Base-by-base conservation (phyloP, 192 early-diverging fungal species). In the Gigaspora rosea region DNA sequence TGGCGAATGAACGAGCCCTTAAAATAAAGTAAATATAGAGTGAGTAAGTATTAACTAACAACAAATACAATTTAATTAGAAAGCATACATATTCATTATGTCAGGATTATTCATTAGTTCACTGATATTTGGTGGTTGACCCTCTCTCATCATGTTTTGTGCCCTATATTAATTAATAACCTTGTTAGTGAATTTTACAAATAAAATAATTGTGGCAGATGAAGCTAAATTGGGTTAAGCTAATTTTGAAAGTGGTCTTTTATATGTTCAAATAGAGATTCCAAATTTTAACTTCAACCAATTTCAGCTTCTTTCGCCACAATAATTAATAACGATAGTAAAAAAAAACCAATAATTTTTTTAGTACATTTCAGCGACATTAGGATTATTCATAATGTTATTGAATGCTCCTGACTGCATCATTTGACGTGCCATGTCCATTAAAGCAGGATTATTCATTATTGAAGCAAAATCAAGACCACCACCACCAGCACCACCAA, bases 361-460 rank as follows among this genome's bases (percentile, higher is more conserved):
- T 27, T 57, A 81, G 81, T 82, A 89, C 94, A 98, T 94, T 77
- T 92, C 88, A 52, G 92, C 87, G 71, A 97, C 82, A 11, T 91
- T 91, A 10, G 96, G 97, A 87, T 98, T 98, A 83, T 89, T 93
- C 92, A 96, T 91, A 83, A 98, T 88, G 13, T 88, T 80, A 77
- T 91, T 88, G 64, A 94, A 83, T n/a, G 91, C 93, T 71, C 91
- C 92, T 35, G 92, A 92, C 51, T 90, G 88, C 92, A 95, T 92
- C 90, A 98, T 94, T 81, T 91, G 91, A 84, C 87, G 94, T 73
- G 94, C 97, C 96, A 98, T 98, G 80, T 85, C 87, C 96, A 98
- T 98, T 73, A 99, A 85, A 33, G 91, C 91, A 20, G 97, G 97
- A 89, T 99, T 97, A 82, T 81, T 94, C 91, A 97, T 85, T 85